Conservation (phyloP, 2,329 filamentous ascomycete genomes). For the Fusarium sp. region DNA sequence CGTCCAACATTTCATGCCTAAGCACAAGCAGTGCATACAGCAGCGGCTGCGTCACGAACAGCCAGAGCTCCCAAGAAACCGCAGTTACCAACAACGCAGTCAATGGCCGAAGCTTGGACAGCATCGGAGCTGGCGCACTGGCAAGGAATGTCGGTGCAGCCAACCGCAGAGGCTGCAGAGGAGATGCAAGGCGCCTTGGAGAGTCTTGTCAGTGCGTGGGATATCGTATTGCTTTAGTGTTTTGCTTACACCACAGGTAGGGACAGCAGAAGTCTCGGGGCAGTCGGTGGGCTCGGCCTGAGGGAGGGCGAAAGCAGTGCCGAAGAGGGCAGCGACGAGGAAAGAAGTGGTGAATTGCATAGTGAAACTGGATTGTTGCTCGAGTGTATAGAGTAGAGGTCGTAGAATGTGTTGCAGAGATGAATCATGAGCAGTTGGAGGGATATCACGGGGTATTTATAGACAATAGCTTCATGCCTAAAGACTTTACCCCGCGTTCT, state of each 20-base stretch:
- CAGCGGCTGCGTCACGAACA: conserved; percentile 29
- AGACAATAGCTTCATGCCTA: background rate
- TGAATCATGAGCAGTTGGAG: background rate
- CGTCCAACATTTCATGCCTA: background rate
- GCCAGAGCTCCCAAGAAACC: conserved; percentile 18
- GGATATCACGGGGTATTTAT: conserved; percentile 13
- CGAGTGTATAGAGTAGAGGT: background rate
- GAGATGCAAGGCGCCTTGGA: conserved; percentile 24
- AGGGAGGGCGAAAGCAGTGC: conserved; percentile 22
- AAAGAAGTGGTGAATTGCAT: conserved; percentile 29
- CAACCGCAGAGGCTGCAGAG: conserved; percentile 30
- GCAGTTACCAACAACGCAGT: conserved; percentile 31
- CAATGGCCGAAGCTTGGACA: conserved; percentile 29
- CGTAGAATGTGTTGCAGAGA: background rate
- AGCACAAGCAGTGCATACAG: conserved; percentile 34
- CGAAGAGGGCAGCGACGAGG: conserved; percentile 19
- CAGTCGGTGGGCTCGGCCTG: conserved; percentile 29
- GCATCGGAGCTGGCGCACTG: conserved; percentile 30
- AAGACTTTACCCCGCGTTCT: background rate
- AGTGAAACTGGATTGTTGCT: background rate
- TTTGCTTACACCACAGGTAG: conserved; percentile 31
- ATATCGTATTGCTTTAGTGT: background rate
- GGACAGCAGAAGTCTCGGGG: conserved; percentile 33
- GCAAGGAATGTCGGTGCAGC: conserved; percentile 29
- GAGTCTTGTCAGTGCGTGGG: background rate